Evolutionary conservation across 257 asterid genomes (phyloP), one percentile per base, ranked within the genome.

Genomic region (Haberlea rhodopensis): DNA sequence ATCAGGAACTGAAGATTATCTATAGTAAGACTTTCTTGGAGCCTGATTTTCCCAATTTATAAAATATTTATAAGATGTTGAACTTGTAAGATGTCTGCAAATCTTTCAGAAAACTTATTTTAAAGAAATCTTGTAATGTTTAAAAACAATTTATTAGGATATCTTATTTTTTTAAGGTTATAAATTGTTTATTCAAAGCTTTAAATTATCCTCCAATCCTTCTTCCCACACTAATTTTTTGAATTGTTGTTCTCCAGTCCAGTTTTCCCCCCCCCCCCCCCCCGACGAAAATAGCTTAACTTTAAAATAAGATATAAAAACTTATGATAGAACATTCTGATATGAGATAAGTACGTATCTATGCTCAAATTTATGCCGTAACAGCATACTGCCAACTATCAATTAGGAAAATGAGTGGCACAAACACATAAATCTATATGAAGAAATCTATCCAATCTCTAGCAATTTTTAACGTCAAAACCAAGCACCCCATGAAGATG

Each of bases 1-100:
- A 62, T 53, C 53, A 62, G 67, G 67, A 29, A 63, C 28, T 60
- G 21, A 51, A 57, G 32, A 46, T 34, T 55, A 54, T 48, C 37
- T 27, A 18, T 23, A 20, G 54, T 62, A 25, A 43, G 43, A 26
- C 25, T 40, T 65, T 63, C 24, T 2, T 13, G 18, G 40, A 40
- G 18, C 18, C 6, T 13, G 18, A 0, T 40, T 11, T 40, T 5
- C 48, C 13, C 6, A 40, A 40, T 40, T 32, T 32, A 40, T 3
- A 37, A 11, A 40, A 58, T 25, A 22, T 48, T 60, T 5, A 59
- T 46, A 60, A 53, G 54, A 18, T 3, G 21, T 21, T 61, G 19
- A 45, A 6, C 19, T 43, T 18, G 53, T 8, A 29, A 15, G 4
- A 19, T 8, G 70, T n/a, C 40, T 32, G 3, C 13, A 8, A 31